Percentiles rank a stretch among this genome's conserved stretches.
Evolutionary conservation across 1,284 basidiomycete species (phyloP).

Genomic region (Ceratobasidium sp.): DNA sequence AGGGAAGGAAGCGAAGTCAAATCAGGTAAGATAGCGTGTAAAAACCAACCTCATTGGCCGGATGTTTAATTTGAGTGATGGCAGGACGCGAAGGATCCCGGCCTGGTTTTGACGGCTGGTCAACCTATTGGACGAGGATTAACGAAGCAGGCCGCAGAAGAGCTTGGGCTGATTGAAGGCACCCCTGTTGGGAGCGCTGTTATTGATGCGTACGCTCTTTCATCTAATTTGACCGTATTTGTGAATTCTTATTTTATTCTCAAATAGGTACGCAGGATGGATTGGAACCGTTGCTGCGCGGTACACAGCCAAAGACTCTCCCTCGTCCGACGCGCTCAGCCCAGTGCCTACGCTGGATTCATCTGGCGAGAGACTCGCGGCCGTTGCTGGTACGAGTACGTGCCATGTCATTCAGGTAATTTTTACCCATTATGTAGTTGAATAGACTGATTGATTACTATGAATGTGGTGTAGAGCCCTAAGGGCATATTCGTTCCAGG

Average conservation of each 20-base stretch:
- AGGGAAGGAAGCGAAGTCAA: not conserved
- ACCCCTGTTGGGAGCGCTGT: slow-evolving; percentile 94
- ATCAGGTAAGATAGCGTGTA: not conserved
- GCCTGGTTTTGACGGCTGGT: slow-evolving; percentile 85
- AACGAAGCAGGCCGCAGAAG: slow-evolving; percentile 78
- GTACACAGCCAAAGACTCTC: slow-evolving; percentile 60
- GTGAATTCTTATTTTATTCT: not conserved
- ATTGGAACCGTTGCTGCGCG: slow-evolving; percentile 93
- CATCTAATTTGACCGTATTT: not conserved
- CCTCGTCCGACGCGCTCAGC: slow-evolving; percentile 54
- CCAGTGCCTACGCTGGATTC: slow-evolving; percentile 72
- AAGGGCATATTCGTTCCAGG: slow-evolving; percentile 86
- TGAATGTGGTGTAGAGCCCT: slow-evolving; percentile 24
- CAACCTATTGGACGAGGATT: slow-evolving; percentile 89
- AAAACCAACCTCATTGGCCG: too few relatives aligned
- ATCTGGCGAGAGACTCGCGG: slow-evolving; percentile 84
- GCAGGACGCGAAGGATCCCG: slow-evolving; percentile 44
- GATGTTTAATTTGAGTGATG: not conserved
- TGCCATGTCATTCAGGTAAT: slow-evolving; percentile 90
- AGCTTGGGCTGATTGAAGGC: slow-evolving; percentile 88
- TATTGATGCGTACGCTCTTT: slow-evolving; percentile 83
- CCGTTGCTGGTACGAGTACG: slow-evolving; percentile 94
- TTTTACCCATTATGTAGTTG: slow-evolving; percentile 12
- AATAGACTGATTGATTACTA: not conserved
- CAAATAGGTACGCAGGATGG: slow-evolving; percentile 92